These are phyloP conservation scores for Rhynchosporium agropyri DNA, from an alignment of 2,329 filamentous ascomycete species.

Conservation along the genomic window DNA sequence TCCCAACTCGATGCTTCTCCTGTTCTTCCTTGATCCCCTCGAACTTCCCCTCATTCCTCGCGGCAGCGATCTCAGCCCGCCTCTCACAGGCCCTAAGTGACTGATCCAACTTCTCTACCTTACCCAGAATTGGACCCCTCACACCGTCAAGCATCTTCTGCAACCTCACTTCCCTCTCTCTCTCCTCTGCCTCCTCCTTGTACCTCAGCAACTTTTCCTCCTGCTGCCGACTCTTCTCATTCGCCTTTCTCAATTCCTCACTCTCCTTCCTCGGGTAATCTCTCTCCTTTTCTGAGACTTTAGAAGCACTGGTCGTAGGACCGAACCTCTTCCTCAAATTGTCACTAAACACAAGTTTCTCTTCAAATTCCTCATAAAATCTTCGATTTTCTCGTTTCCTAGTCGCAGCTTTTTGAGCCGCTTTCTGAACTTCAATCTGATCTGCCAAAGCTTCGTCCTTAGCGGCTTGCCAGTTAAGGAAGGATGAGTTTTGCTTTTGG, in stretches of 20 bases:
- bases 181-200: slow-evolving; percentile 9
- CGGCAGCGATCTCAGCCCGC: background rate
- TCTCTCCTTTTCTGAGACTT: background rate
- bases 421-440: background rate
- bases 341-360: background rate
- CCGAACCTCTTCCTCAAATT: background rate
- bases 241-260: background rate
- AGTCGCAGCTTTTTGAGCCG: background rate
- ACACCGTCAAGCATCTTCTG: background rate
- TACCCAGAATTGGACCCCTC: background rate
- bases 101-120: background rate
- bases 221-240: slow-evolving; percentile 11
- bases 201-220: slow-evolving; percentile 3
- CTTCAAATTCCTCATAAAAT: background rate
- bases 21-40: slow-evolving; percentile 5
- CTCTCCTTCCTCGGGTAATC: background rate
- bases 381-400: background rate
- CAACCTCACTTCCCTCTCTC: background rate
- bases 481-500: background rate
- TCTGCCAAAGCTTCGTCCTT: background rate
- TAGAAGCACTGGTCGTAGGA: background rate
- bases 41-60: background rate
- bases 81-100: slow-evolving; percentile 1
- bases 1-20: background rate
- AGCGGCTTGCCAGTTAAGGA: background rate